A percentile compares a stretch with the other conserved stretches of the same genome.
Conservation (phyloP, 2,329 filamentous ascomycete species). For the Diaporthe citriasiana region DNA sequence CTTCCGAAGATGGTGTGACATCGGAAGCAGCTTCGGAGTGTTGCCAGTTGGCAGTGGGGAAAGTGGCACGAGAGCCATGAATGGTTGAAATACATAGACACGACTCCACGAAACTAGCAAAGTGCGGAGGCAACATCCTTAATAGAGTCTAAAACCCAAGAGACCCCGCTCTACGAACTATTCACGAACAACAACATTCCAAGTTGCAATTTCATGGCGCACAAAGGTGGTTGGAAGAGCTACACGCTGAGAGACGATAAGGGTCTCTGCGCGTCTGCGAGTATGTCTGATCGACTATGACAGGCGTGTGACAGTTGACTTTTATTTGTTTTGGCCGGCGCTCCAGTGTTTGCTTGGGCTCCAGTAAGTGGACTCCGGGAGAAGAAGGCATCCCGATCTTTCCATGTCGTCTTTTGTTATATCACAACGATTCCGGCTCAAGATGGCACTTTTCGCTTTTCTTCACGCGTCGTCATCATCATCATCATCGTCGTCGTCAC, state of each 20-base stretch:
- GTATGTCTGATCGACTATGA: background rate
- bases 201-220: background rate
- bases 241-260: background rate
- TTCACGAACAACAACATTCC: background rate
- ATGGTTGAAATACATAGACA: background rate
- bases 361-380: slow-evolving; percentile 31
- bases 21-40: background rate
- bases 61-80: slow-evolving; percentile 17
- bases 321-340: slow-evolving; percentile 31
- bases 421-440: slow-evolving; percentile 26
- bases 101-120: slow-evolving; percentile 4
- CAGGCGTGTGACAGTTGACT: slow-evolving; percentile 9
- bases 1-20: background rate
- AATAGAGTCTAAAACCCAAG: background rate
- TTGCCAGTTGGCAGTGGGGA: background rate
- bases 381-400: slow-evolving; percentile 24
- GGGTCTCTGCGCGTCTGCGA: background rate
- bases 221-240: background rate
- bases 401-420: slow-evolving; percentile 15
- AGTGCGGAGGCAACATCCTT: slow-evolving; percentile 6
- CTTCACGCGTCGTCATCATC: slow-evolving; percentile 16
- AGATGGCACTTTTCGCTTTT: slow-evolving; percentile 24
- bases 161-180: slow-evolving; percentile 7
- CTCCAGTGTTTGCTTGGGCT: slow-evolving; percentile 29
- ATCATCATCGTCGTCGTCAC: slow-evolving; percentile 2